Evolutionary conservation across 495 filamentous ascomycete genomes (phyloP), one percentile per base, ranked within the genome.

Genomic region (Sphaerosporella brunnea): DNA sequence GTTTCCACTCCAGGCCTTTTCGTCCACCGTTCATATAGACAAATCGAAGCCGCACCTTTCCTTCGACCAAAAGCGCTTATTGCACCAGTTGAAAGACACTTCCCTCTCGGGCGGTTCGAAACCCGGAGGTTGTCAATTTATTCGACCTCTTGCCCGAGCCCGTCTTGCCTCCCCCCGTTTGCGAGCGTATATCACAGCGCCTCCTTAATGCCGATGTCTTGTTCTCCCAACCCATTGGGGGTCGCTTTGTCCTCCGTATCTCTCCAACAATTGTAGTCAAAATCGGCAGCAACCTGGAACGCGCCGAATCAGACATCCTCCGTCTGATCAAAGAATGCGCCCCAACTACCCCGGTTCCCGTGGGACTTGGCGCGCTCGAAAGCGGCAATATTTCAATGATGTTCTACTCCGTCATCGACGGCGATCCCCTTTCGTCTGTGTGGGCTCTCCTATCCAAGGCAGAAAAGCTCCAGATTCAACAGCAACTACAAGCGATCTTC

Each of bases 401-500:
- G 28, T 32, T 32, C 28, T 32, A 7, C 13, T 32, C 28, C 28
- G 5, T 7, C 13, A 13, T 32, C 13, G 7, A 5, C 5, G 28
- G 28, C 5, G 13, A 32, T 7, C 7, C 13, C 28, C 28, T 32
- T 13, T 32, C 28, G 28, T 32, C 28, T 7, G 28, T 32, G 28
- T 32, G 28, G 28, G 7, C 5, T 32, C 5, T 5, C 13, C 28
- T 32, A 5, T 32, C 28, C 28, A 13, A 7, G 7, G 13, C 7
- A 5, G 28, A 49, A 43, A 54, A 48, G 45, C 23, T 5, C 10
- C 30, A 9, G 3, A 5, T 53, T 9, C 37, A 25, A 11, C 7
- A 5, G 5, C 19, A 49, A 24, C 52, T 54, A 15, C 15, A 40
- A 3, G 9, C 9, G n/a, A 53, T 53, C 13, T n/a, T 54, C 21